phyloP scores from a whole-genome alignment of 108 stramenopile species.

The Ochromonas danica region DNA sequence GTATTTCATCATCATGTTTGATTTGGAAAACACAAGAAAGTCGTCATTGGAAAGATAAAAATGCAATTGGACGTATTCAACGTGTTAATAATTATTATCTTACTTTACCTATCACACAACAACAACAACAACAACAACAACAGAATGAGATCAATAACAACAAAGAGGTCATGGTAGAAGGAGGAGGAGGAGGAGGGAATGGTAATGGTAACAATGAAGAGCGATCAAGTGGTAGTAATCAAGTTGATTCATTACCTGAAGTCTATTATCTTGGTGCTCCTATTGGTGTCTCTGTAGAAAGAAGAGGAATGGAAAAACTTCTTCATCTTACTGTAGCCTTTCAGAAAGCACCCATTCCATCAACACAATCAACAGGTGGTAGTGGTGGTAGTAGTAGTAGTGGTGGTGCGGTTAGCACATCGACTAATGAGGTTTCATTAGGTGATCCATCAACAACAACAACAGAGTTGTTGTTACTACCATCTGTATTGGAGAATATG shows the following conservation, averaged over 20 bases:
- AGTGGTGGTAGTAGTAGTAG: too few species aligned
- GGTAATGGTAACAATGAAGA: not conserved
- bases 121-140: not conserved
- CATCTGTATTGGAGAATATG: too few species aligned
- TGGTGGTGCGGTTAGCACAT: too few species aligned
- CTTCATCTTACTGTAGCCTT: not conserved
- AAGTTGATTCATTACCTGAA: not conserved
- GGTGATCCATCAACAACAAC: too few species aligned
- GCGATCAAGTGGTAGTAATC: not conserved
- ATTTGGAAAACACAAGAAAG: constrained; percentile 12
- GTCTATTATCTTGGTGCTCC: too few species aligned
- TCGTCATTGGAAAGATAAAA: constrained; percentile 1
- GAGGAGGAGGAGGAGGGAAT: not conserved
- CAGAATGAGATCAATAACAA: too few species aligned
- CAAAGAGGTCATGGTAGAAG: not conserved
- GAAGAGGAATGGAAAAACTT: not conserved
- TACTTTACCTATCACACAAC: not conserved
- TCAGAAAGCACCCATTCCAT: too few species aligned
- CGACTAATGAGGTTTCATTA: too few species aligned
- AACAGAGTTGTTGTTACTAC: too few species aligned
- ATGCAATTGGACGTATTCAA: not conserved
- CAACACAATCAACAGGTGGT: too few species aligned
- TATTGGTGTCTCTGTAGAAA: not conserved
- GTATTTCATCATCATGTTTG: constrained; percentile 1
- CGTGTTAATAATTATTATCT: not conserved